Evolutionary conservation across 2,329 filamentous ascomycete genomes (phyloP).

Genomic region (Thielaviopsis euricoi): DNA sequence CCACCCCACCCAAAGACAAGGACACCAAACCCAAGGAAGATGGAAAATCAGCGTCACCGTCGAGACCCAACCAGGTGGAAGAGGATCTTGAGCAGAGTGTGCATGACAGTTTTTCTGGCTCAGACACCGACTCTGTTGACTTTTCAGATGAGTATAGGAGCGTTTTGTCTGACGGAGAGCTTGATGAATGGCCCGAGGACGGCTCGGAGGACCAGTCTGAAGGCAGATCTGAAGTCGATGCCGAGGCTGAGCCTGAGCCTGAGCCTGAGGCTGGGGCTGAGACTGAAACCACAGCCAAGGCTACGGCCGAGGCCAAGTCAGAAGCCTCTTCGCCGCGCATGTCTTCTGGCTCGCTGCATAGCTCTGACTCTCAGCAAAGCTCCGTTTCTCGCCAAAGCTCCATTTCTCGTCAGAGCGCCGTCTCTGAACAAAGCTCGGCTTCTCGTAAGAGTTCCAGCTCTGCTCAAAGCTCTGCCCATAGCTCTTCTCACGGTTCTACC

Average conservation of each 20-base stretch:
- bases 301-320: not conserved
- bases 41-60: not conserved
- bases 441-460: no score
- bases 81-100: not conserved
- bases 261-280: no score
- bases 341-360: not conserved
- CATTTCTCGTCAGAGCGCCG: no score
- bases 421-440: no score
- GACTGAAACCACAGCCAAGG: no score
- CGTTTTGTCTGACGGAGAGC: not conserved
- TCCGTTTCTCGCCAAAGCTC: no score
- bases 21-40: not conserved
- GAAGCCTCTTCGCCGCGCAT: not conserved
- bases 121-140: not conserved
- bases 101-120: not conserved
- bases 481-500: no score
- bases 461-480: no score
- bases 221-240: not conserved
- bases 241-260: not conserved
- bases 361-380: no score
- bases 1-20: slow-evolving; percentile 1
- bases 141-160: not conserved
- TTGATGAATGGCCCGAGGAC: not conserved
- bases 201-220: not conserved
- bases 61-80: not conserved